Evolutionary conservation across 2,329 filamentous ascomycete genomes (phyloP), one percentile per base, ranked within the genome.

Genomic region (Colletotrichum eremochloae): DNA sequence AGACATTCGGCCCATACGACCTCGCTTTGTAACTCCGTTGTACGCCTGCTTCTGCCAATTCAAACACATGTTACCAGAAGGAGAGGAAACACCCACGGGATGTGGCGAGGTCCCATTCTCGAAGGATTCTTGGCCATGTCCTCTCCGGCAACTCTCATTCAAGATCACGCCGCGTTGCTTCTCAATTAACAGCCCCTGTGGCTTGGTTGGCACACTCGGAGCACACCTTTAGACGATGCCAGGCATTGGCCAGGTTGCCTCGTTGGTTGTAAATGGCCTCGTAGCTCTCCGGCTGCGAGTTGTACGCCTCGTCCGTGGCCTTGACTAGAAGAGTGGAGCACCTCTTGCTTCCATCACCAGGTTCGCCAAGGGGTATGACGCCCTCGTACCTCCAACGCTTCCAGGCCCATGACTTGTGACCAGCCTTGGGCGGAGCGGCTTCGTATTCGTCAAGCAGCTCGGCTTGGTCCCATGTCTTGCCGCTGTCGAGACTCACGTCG

Each of bases 211-310:
- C 53, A 36, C 80, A 82, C n/a, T 75, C 71, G 2, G 80, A 79
- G 67, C 82, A 83, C 8, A 84, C 75, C 24, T 74, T 80, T 3
- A 92, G 83, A 2, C 89, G 86, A 77, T 92, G 90, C 90, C 90
- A 92, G 1, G 89, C 90, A n/a, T 88, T 91, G 2, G 89, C 89
- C 67, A 92, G 82, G 78, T 92, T 92, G 0, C 90, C 91, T 2
- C 90, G 84, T 46, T 90, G 82, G 73, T 92, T 92, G 80, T 89
- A 92, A 40, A 89, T 91, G 44, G 85, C 85, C 50, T 83, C 83
- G 74, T 91, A 88, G 50, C 81, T 86, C 77, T 91, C 88, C 0
- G 91, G 90, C 79, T 93, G 91, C 0, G 88, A 89, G 74, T 92
- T 92, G 79, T 92, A 92, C 2, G 86, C 83, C 75, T 91, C 89